Evolutionary conservation across 1,139 yeast genomes (phyloP).

Genomic region (Zygoascus sp.): DNA sequence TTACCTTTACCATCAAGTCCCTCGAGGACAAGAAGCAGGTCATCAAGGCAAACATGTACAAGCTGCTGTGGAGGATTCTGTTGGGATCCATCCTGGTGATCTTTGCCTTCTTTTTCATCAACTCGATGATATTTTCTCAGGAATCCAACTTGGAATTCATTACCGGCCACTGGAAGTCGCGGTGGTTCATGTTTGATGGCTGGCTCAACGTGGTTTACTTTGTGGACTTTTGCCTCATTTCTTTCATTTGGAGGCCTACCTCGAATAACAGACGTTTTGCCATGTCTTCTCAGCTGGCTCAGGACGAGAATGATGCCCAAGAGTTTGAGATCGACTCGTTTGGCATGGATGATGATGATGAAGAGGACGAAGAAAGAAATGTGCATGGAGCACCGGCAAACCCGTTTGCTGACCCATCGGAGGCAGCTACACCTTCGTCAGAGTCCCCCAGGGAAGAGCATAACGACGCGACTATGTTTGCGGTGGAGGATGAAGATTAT

Average conservation of each 20-base stretch:
- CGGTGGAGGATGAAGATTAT: constrained; percentile 24
- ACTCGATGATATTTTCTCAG: constrained; percentile 66
- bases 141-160: constrained; percentile 72
- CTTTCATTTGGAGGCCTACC: constrained; percentile 96
- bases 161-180: constrained; percentile 87
- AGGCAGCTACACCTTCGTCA: constrained; percentile 10
- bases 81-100: constrained; percentile 58
- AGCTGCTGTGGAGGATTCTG: constrained; percentile 67
- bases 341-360: constrained; percentile 37
- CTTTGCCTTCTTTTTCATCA: constrained; percentile 62
- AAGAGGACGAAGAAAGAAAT: constrained; percentile 17
- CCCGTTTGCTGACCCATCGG: constrained; percentile 15
- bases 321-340: constrained; percentile 47
- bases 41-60: constrained; percentile 85
- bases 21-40: constrained; percentile 84
- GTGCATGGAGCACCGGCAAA: constrained; percentile 14
- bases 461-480: constrained; percentile 20
- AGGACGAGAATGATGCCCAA: constrained; percentile 63
- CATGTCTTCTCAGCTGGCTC: constrained; percentile 86
- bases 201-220: constrained; percentile 93
- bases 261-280: constrained; percentile 93
- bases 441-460: constrained; percentile 9
- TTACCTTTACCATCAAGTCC: constrained; percentile 67
- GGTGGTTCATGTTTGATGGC: constrained; percentile 84
- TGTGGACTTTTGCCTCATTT: constrained; percentile 73